Base-by-base conservation (phyloP, 495 filamentous ascomycete genomes). In the Platismatia glauca region DNA sequence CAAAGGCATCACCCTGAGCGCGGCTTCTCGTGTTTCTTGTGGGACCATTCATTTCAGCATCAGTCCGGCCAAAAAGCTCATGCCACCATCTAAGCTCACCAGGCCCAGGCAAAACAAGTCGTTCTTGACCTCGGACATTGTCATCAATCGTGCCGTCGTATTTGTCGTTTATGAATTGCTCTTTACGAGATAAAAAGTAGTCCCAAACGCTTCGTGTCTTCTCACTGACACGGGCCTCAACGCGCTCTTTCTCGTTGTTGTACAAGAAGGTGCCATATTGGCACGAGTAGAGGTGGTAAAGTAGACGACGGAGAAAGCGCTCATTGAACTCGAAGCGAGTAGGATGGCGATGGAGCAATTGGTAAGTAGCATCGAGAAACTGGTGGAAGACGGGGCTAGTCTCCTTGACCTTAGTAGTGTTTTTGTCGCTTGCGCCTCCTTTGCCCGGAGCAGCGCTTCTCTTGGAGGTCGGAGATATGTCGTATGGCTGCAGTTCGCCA, bases 361-460 rank as follows among this genome's bases (percentile, higher is more conserved):
- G 95, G 66, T 92, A 97, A 7, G 90, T 91, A 24, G 90, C 89
- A 69, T 99, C 95, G 13, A 99, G 85, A 73, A 97, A 99, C 71
- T 99, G 95, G 68, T 99, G 95, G 75, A 99, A 97, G 16, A 97
- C 87, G 0, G 95, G 95, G n/a, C 88, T 91, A 3, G 93, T 89
- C 71, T 97, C 92, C 61, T 90, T 96, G 34, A 81, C 77, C 65
- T 85, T 86, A 12, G 83, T 87, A n/a, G 78, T 71, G 62, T 76
- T 74, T 63, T 82, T 81, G 57, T 86, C 82, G 22, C 69, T 59
- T 66, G 71, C 52, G 41, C 69, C 57, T 71, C 60, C 72, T 71
- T 65, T 57, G 78, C 75, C 35, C 64, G 66, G 35, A 72, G 74
- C 63, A 58, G 74, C 31, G 77, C 72, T 56, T 81, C 82, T 37